Evolutionary conservation across 23 red algal genomes (phyloP).

Genomic region (Gracilaria caudata): DNA sequence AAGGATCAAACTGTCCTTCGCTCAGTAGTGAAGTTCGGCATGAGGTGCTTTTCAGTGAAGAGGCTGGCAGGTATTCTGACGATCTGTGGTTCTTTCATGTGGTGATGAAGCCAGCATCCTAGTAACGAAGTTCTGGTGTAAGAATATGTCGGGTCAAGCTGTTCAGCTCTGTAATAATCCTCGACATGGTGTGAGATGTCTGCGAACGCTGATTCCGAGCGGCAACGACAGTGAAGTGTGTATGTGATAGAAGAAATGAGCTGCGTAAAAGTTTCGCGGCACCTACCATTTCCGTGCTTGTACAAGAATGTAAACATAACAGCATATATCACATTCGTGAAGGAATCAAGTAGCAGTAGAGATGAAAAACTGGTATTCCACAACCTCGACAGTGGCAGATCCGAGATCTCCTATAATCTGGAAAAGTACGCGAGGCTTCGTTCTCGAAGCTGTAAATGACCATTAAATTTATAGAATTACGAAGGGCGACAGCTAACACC

Average conservation of each 20-base stretch:
- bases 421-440: too few relatives aligned
- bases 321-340: too few relatives aligned
- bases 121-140: neutral
- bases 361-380: too few relatives aligned
- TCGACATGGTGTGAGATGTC: neutral
- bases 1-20: neutral
- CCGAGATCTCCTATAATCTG: too few relatives aligned
- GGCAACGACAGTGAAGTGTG: neutral
- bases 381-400: too few relatives aligned
- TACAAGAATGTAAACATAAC: too few relatives aligned
- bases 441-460: too few relatives aligned
- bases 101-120: neutral
- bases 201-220: neutral
- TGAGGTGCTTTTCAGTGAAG: neutral
- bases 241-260: neutral
- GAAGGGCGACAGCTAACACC: too few relatives aligned
- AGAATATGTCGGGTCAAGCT: neutral
- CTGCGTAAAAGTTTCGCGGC: slow-evolving; percentile 13
- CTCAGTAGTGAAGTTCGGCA: neutral
- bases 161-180: neutral
- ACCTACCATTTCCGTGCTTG: neutral
- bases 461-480: too few relatives aligned
- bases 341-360: too few relatives aligned
- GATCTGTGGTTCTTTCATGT: neutral
- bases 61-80: neutral